Conservation (phyloP, 2,329 filamentous ascomycete species). For the Fusarium burgessii region DNA sequence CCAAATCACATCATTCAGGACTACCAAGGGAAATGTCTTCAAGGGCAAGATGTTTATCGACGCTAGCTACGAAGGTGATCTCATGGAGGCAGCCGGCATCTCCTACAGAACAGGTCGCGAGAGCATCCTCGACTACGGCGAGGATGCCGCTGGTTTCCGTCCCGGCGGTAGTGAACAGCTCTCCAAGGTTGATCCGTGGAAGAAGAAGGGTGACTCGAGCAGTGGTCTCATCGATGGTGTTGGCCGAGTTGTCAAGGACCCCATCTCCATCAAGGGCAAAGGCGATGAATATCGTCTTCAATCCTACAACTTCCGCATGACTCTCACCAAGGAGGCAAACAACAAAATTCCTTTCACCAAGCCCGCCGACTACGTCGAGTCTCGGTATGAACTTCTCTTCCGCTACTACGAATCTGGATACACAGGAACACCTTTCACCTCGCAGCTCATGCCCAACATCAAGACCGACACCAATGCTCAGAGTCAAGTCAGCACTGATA, state of each 20-base stretch:
- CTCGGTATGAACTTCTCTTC: slow-evolving; percentile 32
- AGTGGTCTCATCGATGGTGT: slow-evolving; percentile 31
- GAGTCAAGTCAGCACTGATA: slow-evolving; percentile 35
- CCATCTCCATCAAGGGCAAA: slow-evolving; percentile 1
- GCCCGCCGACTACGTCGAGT: slow-evolving; percentile 32
- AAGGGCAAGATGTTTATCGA: slow-evolving; percentile 40
- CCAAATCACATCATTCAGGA: slow-evolving; percentile 31
- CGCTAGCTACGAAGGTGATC: slow-evolving; percentile 39
- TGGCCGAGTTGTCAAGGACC: slow-evolving; percentile 21
- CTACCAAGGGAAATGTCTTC: slow-evolving; percentile 17
- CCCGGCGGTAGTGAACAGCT: slow-evolving; percentile 10
- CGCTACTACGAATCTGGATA: slow-evolving; percentile 37
- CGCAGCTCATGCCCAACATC: slow-evolving; percentile 37
- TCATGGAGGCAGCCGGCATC: slow-evolving; percentile 37
- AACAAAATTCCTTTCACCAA: slow-evolving; percentile 32
- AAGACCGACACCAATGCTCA: slow-evolving; percentile 36
- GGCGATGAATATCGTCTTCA: slow-evolving; percentile 31
- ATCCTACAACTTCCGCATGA: slow-evolving; percentile 38
- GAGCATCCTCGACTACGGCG: slow-evolving; percentile 18
- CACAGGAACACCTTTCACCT: slow-evolving; percentile 27
- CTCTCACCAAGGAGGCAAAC: slow-evolving; percentile 15
- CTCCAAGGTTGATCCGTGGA: slow-evolving; percentile 27
- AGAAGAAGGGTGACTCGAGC: slow-evolving; percentile 12
- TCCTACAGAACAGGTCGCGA: slow-evolving; percentile 35
- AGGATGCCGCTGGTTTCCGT: slow-evolving; percentile 28